Conservation (phyloP, 2,329 filamentous ascomycete genomes). For the Penicillium sp. region DNA sequence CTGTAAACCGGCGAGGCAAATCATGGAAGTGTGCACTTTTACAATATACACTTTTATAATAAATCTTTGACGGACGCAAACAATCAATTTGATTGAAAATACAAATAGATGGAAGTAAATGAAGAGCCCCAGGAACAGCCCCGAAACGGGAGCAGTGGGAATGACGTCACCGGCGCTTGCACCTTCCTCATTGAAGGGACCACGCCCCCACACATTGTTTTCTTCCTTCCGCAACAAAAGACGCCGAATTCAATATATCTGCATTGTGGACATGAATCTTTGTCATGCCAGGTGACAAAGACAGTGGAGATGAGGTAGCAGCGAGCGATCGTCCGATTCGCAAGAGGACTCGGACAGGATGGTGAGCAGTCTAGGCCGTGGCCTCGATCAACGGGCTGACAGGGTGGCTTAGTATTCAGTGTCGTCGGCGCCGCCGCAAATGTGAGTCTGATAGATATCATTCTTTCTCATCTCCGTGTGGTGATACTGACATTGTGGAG, state of each 20-base stretch:
- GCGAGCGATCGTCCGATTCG: neutral
- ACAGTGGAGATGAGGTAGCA: neutral
- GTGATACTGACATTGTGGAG: neutral
- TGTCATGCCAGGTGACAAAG: neutral
- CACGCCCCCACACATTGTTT: too few relatives aligned
- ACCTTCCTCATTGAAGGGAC: too few relatives aligned
- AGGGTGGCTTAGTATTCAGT: neutral
- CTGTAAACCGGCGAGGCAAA: too few relatives aligned
- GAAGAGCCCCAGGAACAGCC: too few relatives aligned
- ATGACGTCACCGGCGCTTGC: too few relatives aligned
- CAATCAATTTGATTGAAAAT: too few relatives aligned
- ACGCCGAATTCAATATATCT: neutral
- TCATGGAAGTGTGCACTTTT: too few relatives aligned
- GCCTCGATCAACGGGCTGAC: neutral
- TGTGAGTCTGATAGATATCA: neutral
- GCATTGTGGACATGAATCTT: neutral
- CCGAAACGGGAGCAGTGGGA: too few relatives aligned
- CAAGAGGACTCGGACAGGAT: conserved; percentile 4
- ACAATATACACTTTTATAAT: too few relatives aligned
- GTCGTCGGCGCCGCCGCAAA: conserved; percentile 2
- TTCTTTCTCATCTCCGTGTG: neutral
- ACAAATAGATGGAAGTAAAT: too few relatives aligned
- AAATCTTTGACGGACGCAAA: too few relatives aligned
- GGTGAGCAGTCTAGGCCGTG: neutral
- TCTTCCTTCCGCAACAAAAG: neutral